Conservation (phyloP, 1,284 basidiomycete species). For the Meripilus lineatus region DNA sequence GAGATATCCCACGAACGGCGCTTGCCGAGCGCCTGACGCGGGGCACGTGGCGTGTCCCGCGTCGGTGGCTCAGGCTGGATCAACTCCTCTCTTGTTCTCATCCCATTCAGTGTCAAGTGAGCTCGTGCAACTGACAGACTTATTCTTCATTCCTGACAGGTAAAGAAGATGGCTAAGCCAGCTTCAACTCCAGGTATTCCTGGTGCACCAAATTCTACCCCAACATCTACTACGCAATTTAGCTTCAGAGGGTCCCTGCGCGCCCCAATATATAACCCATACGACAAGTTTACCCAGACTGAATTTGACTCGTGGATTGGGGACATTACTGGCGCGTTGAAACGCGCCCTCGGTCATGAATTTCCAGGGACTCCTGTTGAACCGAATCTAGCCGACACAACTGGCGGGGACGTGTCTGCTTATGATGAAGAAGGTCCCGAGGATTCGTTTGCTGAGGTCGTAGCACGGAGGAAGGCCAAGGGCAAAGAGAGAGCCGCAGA, state of each 20-base stretch:
- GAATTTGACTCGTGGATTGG: constrained; percentile 68
- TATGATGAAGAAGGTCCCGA: constrained; percentile 34
- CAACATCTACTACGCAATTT: constrained; percentile 8
- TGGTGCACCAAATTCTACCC: constrained; percentile 13
- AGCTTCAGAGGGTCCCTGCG: constrained; percentile 22
- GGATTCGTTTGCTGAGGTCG: constrained; percentile 51
- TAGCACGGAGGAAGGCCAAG: constrained; percentile 44
- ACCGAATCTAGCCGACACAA: constrained; percentile 9
- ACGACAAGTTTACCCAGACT: constrained; percentile 60
- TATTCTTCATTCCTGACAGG: too few relatives aligned
- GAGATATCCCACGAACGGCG: too few relatives aligned
- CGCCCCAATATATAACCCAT: constrained; percentile 61
- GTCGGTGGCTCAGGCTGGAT: too few relatives aligned
- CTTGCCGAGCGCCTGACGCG: too few relatives aligned
- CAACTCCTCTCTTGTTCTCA: too few relatives aligned
- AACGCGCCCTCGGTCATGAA: constrained; percentile 46
- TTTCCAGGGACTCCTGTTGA: constrained; percentile 10
- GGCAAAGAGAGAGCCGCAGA: constrained; percentile 58
- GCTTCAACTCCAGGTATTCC: constrained; percentile 16
- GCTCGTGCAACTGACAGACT: too few relatives aligned
- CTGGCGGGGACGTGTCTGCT: constrained; percentile 11
- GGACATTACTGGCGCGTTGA: constrained; percentile 51
- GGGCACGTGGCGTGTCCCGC: too few relatives aligned
- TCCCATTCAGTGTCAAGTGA: too few relatives aligned
- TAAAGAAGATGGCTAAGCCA: constrained; percentile 17